A percentile compares a stretch with the other conserved stretches of the same genome.
These are phyloP conservation scores for Colletotrichum trifolii DNA, from an alignment of 2,329 filamentous ascomycete genomes.

Conservation along the genomic window DNA sequence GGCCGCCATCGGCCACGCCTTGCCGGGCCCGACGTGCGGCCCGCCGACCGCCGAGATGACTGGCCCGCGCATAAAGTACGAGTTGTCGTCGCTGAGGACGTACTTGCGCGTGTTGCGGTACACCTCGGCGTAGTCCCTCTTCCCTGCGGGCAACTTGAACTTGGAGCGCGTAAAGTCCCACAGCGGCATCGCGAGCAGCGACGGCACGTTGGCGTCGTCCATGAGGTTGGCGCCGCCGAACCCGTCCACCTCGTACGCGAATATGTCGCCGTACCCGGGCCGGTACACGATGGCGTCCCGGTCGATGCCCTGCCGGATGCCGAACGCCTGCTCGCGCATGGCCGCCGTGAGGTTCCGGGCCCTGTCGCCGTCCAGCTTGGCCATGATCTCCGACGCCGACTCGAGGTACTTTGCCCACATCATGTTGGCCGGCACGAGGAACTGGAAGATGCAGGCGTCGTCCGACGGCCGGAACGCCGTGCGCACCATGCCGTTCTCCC, in stretches of 20 bases:
- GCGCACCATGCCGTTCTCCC: conserved; percentile 83
- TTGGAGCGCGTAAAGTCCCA: conserved; percentile 60
- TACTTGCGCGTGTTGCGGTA: conserved; percentile 86
- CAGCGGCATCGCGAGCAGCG: conserved; percentile 72
- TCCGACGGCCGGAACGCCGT: conserved; percentile 90
- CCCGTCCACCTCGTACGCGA: conserved; percentile 82
- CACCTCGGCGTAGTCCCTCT: conserved; percentile 67
- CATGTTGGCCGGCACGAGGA: conserved; percentile 91
- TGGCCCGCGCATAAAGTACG: conserved; percentile 77
- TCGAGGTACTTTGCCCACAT: conserved; percentile 76
- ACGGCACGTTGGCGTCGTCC: conserved; percentile 80
- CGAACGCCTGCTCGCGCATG: conserved; percentile 69
- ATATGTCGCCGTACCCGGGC: conserved; percentile 71
- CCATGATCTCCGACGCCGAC: conserved; percentile 58
- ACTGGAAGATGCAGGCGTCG: conserved; percentile 85
- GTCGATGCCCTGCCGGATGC: conserved; percentile 75
- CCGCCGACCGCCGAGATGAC: conserved; percentile 80
- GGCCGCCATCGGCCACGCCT: conserved; percentile 67
- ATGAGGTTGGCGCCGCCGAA: conserved; percentile 74
- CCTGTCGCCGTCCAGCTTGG: conserved; percentile 54
- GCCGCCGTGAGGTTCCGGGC: conserved; percentile 56
- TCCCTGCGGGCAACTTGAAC: conserved; percentile 27
- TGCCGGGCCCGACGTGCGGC: conserved; percentile 70
- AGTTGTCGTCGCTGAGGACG: conserved; percentile 80
- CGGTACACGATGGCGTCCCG: conserved; percentile 73